A percentile compares a stretch with the other conserved stretches of the same genome.
phyloP scores from a whole-genome alignment of 106 monocot genomes.

The Xerophyta viscosa region DNA sequence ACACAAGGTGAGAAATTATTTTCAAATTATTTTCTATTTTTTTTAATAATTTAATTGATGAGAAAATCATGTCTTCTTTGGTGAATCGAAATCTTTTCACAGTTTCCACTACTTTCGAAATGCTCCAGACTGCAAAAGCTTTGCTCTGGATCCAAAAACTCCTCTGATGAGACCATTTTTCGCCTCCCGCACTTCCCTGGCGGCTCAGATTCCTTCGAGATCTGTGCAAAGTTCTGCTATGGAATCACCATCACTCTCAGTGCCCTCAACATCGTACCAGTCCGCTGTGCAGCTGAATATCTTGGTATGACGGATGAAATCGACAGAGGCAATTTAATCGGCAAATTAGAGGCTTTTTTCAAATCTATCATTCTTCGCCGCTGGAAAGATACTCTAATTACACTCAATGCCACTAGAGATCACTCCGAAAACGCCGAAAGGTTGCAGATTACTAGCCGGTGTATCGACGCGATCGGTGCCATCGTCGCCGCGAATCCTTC shows the following conservation, averaged over 20 bases:
- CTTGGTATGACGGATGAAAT: slow-evolving; percentile 62
- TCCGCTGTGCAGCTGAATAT: slow-evolving; percentile 61
- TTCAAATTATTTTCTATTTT: too few relatives aligned
- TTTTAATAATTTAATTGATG: too few relatives aligned
- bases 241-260: slow-evolving; percentile 66
- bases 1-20: slow-evolving; percentile 48
- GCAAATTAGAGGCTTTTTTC: slow-evolving; percentile 75
- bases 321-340: slow-evolving; percentile 53
- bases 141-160: slow-evolving; percentile 20
- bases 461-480: slow-evolving; percentile 47
- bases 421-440: slow-evolving; percentile 40
- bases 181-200: slow-evolving; percentile 65
- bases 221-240: slow-evolving; percentile 90
- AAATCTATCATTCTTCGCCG: slow-evolving; percentile 70
- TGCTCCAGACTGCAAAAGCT: slow-evolving; percentile 46
- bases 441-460: slow-evolving; percentile 46
- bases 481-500: slow-evolving; percentile 20
- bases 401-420: slow-evolving; percentile 40
- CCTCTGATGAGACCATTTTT: slow-evolving; percentile 14
- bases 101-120: slow-evolving; percentile 90
- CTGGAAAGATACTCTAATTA: slow-evolving; percentile 68
- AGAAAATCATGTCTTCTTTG: too few relatives aligned
- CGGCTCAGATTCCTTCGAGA: slow-evolving; percentile 65
- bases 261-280: slow-evolving; percentile 53
- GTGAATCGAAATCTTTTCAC: background rate